Percentiles rank a stretch among this genome's conserved stretches.
phyloP scores from a whole-genome alignment of 495 filamentous ascomycete genomes.

The Chaetomium tenue region DNA sequence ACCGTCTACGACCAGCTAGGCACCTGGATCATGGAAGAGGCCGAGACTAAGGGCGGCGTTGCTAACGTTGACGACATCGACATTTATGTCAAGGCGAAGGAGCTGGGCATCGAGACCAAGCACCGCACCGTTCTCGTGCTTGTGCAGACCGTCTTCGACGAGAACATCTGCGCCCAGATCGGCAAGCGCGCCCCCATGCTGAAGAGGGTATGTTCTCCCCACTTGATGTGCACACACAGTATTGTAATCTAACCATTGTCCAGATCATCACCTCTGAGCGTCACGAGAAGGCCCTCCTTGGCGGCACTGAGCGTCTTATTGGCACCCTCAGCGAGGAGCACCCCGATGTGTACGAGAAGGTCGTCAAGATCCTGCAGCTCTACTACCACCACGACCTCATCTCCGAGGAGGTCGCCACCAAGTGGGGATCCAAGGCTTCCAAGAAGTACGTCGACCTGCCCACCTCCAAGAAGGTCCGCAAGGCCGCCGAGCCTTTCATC shows the following conservation, averaged over 20 bases:
- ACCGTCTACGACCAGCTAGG: constrained; percentile 89
- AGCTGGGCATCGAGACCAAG: constrained; percentile 91
- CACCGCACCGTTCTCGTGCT: constrained; percentile 90
- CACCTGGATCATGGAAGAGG: constrained; percentile 81
- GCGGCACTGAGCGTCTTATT: constrained; percentile 91
- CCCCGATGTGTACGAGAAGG: constrained; percentile 70
- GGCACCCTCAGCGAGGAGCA: constrained; percentile 65
- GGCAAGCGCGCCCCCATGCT: constrained; percentile 75
- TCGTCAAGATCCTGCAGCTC: constrained; percentile 79
- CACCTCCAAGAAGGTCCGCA: constrained; percentile 93
- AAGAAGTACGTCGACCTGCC: constrained; percentile 93
- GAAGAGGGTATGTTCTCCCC: constrained; percentile 63
- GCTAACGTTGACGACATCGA: constrained; percentile 77
- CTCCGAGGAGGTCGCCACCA: constrained; percentile 80
- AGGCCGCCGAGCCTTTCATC: constrained; percentile 89
- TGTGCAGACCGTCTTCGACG: constrained; percentile 89
- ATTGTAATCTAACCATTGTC: constrained; percentile 35
- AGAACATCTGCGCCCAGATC: constrained; percentile 80
- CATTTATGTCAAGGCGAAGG: constrained; percentile 93
- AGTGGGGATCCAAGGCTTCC: constrained; percentile 91
- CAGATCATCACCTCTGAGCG: constrained; percentile 83
- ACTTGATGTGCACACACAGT: neutral
- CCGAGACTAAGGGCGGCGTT: constrained; percentile 67
- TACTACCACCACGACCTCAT: constrained; percentile 88
- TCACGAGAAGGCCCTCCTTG: constrained; percentile 96